Evolutionary conservation across 75 land plant species (phyloP).

Genomic region (Gnetum montanum): DNA sequence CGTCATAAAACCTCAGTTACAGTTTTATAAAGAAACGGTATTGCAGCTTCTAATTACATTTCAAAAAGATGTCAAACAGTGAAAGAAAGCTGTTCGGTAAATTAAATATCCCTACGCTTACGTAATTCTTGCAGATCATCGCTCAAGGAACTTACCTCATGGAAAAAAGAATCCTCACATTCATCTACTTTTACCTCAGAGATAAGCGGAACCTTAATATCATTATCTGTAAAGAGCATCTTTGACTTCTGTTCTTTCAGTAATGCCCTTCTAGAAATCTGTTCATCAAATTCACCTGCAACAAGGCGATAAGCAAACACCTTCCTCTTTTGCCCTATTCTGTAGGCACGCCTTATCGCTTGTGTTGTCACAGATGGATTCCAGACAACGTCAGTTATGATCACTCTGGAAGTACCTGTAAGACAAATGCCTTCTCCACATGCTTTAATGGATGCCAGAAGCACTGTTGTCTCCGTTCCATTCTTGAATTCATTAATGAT

Average conservation of each 20-base stretch:
- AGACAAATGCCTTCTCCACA: slow-evolving; percentile 93
- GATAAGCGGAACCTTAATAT: slow-evolving; percentile 22
- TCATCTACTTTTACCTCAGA: slow-evolving; percentile 20
- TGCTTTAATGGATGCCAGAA: slow-evolving; percentile 87
- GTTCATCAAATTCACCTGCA: slow-evolving; percentile 65
- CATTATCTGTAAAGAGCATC: slow-evolving; percentile 61
- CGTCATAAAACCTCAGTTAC: too few relatives aligned
- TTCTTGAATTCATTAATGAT: slow-evolving; percentile 1
- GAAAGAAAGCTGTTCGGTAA: too few relatives aligned
- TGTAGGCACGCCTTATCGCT: slow-evolving; percentile 87
- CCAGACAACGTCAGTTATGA: slow-evolving; percentile 66
- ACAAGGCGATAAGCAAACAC: slow-evolving; percentile 65
- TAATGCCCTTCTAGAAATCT: slow-evolving; percentile 54
- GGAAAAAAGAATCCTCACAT: slow-evolving; percentile 36
- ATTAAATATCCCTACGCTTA: too few relatives aligned
- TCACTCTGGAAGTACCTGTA: slow-evolving; percentile 72
- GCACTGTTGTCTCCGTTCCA: slow-evolving; percentile 21
- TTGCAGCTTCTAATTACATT: too few relatives aligned
- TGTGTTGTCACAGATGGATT: slow-evolving; percentile 82
- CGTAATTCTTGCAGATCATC: too few relatives aligned
- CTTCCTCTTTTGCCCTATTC: slow-evolving; percentile 80
- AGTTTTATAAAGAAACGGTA: too few relatives aligned
- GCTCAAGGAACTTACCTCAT: too few relatives aligned
- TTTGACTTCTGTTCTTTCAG: slow-evolving; percentile 68
- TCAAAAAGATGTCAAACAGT: too few relatives aligned